Evolutionary conservation across 2,329 filamentous ascomycete genomes (phyloP).

Genomic region (Chaetothyriales sp.): DNA sequence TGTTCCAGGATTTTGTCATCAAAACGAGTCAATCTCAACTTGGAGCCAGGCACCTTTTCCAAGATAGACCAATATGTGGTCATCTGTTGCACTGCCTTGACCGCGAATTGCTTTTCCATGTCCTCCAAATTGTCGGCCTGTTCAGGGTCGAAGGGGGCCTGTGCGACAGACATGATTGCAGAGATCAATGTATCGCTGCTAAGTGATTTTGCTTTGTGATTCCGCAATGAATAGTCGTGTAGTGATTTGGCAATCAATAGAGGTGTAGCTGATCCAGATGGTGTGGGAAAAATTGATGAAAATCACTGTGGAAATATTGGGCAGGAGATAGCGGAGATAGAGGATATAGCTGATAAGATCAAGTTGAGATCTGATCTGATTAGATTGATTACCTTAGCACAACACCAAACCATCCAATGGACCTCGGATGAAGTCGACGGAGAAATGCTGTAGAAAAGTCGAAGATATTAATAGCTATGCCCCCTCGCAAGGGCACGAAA

Average conservation of each 20-base stretch:
- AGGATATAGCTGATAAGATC: not conserved
- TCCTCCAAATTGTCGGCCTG: slow-evolving; percentile 56
- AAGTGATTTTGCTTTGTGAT: not conserved
- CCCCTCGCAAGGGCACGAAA: no score
- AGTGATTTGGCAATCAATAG: no score
- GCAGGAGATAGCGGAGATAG: not conserved
- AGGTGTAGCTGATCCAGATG: no score
- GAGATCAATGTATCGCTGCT: not conserved
- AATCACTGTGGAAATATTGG: no score
- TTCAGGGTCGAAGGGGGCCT: slow-evolving; percentile 33
- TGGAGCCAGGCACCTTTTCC: slow-evolving; percentile 76
- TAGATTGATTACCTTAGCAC: no score
- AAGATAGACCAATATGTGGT: slow-evolving; percentile 94
- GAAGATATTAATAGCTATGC: no score
- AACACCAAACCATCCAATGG: no score
- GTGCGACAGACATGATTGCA: slow-evolving; percentile 1
- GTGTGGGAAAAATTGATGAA: no score
- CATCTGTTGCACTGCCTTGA: slow-evolving; percentile 95
- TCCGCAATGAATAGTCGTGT: no score
- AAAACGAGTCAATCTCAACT: slow-evolving; percentile 76
- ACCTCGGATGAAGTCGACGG: no score
- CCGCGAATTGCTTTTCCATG: slow-evolving; percentile 98
- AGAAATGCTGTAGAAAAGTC: no score
- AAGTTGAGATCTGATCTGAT: no score
- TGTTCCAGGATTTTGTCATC: slow-evolving; percentile 92